These are phyloP conservation scores for Logfia minima DNA, from an alignment of 129 eudicot species.

Conservation along the genomic window DNA sequence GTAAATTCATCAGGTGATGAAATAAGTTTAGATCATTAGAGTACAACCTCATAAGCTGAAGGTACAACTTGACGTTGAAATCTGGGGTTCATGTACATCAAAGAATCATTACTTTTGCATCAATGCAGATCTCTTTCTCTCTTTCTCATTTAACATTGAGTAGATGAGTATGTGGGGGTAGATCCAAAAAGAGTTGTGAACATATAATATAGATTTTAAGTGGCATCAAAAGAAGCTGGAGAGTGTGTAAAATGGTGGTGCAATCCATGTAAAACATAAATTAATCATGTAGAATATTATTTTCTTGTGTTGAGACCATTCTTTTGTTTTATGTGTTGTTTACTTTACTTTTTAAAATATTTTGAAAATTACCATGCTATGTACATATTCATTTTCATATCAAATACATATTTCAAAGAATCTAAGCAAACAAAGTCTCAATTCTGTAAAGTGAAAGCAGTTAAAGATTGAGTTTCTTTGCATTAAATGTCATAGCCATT, in stretches of 20 bases:
- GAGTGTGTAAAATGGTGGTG: constrained; percentile 49
- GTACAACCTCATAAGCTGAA: constrained; percentile 27
- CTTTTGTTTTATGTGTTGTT: constrained; percentile 68
- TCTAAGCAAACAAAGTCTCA: constrained; percentile 28
- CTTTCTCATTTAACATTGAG: constrained; percentile 34
- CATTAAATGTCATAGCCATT: constrained; percentile 20
- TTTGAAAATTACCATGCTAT: constrained; percentile 21
- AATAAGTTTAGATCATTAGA: constrained; percentile 10
- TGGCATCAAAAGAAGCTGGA: constrained; percentile 56
- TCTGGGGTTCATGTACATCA: constrained; percentile 24
- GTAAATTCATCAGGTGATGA: constrained; percentile 12
- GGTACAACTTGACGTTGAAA: constrained; percentile 23
- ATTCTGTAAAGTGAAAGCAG: constrained; percentile 1
- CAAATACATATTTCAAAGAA: constrained; percentile 25
- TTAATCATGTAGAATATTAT: constrained; percentile 32
- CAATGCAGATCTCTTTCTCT: constrained; percentile 25
- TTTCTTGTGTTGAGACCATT: constrained; percentile 47
- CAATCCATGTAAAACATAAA: constrained; percentile 37
- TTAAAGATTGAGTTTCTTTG: constrained; percentile 21
- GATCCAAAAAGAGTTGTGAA: constrained; percentile 54
- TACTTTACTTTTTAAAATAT: constrained; percentile 17
- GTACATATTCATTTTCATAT: constrained; percentile 23
- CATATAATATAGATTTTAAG: constrained; percentile 41
- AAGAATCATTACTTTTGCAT: constrained; percentile 34
- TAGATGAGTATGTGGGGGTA: constrained; percentile 44